phyloP scores from a whole-genome alignment of 2,329 filamentous ascomycete genomes.

The Aspergillus pseudoglaucus region DNA sequence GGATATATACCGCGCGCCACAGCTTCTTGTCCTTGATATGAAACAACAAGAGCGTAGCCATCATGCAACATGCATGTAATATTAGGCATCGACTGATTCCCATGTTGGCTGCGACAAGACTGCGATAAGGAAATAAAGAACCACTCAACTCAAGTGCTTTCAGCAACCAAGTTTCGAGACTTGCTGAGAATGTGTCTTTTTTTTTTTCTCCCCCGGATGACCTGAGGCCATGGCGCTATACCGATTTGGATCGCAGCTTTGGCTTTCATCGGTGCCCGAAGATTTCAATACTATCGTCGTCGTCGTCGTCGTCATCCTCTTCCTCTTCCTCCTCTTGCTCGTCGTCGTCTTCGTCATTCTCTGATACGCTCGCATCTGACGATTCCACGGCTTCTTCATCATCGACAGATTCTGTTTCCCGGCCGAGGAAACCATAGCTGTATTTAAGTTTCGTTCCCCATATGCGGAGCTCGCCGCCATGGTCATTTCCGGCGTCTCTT shows the following conservation, averaged over 20 bases:
- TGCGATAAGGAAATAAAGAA: too few species aligned
- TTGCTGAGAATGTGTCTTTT: too few species aligned
- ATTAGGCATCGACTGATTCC: too few species aligned
- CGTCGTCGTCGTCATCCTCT: slow-evolving; percentile 46
- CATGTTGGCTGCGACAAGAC: too few species aligned
- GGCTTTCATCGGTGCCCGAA: slow-evolving; percentile 45
- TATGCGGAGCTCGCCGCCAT: slow-evolving; percentile 53
- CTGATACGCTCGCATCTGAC: slow-evolving; percentile 8
- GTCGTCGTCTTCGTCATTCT: slow-evolving; percentile 26
- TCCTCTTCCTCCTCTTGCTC: slow-evolving; percentile 39
- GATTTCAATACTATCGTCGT: slow-evolving; percentile 45
- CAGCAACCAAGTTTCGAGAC: too few species aligned
- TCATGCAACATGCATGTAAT: too few species aligned
- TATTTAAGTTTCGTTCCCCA: slow-evolving; percentile 48
- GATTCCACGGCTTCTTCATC: slow-evolving; percentile 15
- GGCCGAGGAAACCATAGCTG: slow-evolving; percentile 30
- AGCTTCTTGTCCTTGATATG: too few species aligned
- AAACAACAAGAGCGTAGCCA: too few species aligned
- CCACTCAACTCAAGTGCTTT: too few species aligned
- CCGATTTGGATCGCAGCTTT: background rate
- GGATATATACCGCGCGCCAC: too few species aligned
- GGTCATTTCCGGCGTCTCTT: slow-evolving; percentile 35
- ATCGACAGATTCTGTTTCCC: slow-evolving; percentile 18
- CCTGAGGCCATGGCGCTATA: background rate
- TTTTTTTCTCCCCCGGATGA: too few species aligned